phyloP scores from a whole-genome alignment of 495 filamentous ascomycete genomes.

The Talaromyces ruber region DNA sequence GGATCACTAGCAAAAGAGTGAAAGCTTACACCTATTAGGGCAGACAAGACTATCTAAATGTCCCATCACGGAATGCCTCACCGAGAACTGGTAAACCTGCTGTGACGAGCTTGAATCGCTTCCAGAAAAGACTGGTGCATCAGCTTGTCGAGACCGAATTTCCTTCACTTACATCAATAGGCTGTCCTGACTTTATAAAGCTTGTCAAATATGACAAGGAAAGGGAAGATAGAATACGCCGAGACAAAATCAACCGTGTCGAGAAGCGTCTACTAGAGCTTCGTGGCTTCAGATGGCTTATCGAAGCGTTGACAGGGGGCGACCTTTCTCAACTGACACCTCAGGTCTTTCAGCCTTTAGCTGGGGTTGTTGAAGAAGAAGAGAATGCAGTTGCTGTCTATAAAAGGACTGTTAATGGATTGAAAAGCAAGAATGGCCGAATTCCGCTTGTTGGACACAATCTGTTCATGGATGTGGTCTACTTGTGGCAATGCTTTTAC shows the following conservation, averaged over 20 bases:
- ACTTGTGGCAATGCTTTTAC: slow-evolving; percentile 63
- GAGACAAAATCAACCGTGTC: slow-evolving; percentile 24
- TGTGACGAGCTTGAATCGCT: slow-evolving; percentile 26
- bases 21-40: background rate
- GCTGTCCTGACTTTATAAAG: slow-evolving; percentile 39
- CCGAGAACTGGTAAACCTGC: background rate
- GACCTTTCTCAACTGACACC: slow-evolving; percentile 41
- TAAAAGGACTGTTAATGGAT: slow-evolving; percentile 18
- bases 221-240: slow-evolving; percentile 33
- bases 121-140: slow-evolving; percentile 59
- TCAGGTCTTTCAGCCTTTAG: slow-evolving; percentile 36
- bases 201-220: slow-evolving; percentile 40
- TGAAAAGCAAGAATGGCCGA: slow-evolving; percentile 30
- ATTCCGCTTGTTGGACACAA: slow-evolving; percentile 69
- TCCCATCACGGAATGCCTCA: slow-evolving; percentile 17
- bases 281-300: slow-evolving; percentile 59
- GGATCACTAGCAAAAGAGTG: background rate
- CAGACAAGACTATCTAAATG: slow-evolving; percentile 17
- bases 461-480: slow-evolving; percentile 63
- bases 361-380: slow-evolving; percentile 20
- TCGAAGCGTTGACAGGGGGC: slow-evolving; percentile 58
- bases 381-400: slow-evolving; percentile 13
- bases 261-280: slow-evolving; percentile 36
- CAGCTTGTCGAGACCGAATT: slow-evolving; percentile 59
- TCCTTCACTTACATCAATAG: slow-evolving; percentile 42